Base-by-base conservation (phyloP, 2,329 filamentous ascomycete species). In the Verticillium dahliae region DNA sequence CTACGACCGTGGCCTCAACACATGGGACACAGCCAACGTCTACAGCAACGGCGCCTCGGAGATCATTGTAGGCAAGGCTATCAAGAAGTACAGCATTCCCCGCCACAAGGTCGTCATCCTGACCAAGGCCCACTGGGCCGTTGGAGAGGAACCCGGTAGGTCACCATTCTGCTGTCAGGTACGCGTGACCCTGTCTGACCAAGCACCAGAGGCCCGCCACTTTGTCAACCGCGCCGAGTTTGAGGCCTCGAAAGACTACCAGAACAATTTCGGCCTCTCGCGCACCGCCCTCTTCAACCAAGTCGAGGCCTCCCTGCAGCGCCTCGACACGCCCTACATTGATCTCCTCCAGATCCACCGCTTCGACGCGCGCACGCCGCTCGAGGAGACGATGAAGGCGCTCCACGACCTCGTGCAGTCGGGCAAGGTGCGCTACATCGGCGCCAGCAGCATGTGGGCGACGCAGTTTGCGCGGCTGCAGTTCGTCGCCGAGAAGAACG, bases 241-340 rank as follows among this genome's bases (percentile, higher is more conserved):
- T 41, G 59, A 64, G 6, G 60, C 57, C 9, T 67, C 66, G 27
- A 69, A 73, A 27, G 69, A 74, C 55, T 72, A 73, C 55, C 67
- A 68, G 39, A 65, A 67, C 54, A 67, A 67, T 33, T 61, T 69
- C 52, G 87, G 88, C 0, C 74, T 90, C 22, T 85, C 82, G 22
- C 78, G 88, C 56, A 84, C 84, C 67, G 83, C 86, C 62, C 86
- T 90, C 66, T 85, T 90, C 67, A 82, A 87, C 65, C 83, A 85
- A 0, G 87, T 90, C 4, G 81, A 90, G 13, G 81, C 78, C 52
- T 87, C 82, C 58, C 74, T 86, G 3, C 72, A 77, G 59, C 74
- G 85, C 31, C 75, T 89, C 38, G 81, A 79, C 31, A 85, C 80
- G 2, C 66, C 74, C 1, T 87, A 88, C 71, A 82, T 87, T 64